Conservation (phyloP, 495 filamentous ascomycete genomes). For the Coniosporium apollinis region DNA sequence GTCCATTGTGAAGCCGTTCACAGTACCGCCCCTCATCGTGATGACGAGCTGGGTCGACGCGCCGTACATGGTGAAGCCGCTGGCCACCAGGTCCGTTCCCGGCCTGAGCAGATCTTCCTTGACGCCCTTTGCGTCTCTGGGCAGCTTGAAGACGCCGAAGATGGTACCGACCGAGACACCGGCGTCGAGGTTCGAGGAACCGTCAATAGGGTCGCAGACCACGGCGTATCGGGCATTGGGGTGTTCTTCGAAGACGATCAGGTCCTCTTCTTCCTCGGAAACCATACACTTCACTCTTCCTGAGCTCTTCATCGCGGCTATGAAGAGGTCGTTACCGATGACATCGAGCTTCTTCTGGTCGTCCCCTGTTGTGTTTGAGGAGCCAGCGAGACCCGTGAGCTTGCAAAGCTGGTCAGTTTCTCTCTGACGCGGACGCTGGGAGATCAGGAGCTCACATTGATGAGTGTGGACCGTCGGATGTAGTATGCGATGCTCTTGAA, state of each 20-base stretch:
- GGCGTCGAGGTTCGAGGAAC: conserved; percentile 91
- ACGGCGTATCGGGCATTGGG: conserved; percentile 79
- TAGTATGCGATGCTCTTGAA: conserved; percentile 99
- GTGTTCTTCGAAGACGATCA: conserved; percentile 70
- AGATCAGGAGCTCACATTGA: conserved; percentile 40
- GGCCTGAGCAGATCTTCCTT: conserved; percentile 76
- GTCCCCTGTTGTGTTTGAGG: conserved; percentile 87
- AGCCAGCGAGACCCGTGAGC: conserved; percentile 83
- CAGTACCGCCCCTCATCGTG: conserved; percentile 82
- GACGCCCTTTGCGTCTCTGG: conserved; percentile 48
- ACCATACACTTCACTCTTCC: conserved; percentile 81
- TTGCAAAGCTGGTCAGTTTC: conserved; percentile 8
- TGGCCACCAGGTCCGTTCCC: conserved; percentile 78
- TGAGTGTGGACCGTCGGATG: conserved; percentile 91
- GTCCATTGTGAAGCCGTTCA: conserved; percentile 96
- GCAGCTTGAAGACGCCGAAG: conserved; percentile 84
- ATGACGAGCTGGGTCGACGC: conserved; percentile 91
- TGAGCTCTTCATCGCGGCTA: conserved; percentile 79
- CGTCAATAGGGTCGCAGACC: conserved; percentile 95
- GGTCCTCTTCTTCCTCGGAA: conserved; percentile 90
- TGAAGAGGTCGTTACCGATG: conserved; percentile 94
- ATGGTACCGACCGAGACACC: conserved; percentile 97
- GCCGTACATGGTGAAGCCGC: conserved; percentile 98
- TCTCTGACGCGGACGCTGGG: not conserved
- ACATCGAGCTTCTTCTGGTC: conserved; percentile 99